Percentiles rank a stretch among this genome's conserved stretches.
Conservation (phyloP, 139 green algal species). For the Chlorella sp. region DNA sequence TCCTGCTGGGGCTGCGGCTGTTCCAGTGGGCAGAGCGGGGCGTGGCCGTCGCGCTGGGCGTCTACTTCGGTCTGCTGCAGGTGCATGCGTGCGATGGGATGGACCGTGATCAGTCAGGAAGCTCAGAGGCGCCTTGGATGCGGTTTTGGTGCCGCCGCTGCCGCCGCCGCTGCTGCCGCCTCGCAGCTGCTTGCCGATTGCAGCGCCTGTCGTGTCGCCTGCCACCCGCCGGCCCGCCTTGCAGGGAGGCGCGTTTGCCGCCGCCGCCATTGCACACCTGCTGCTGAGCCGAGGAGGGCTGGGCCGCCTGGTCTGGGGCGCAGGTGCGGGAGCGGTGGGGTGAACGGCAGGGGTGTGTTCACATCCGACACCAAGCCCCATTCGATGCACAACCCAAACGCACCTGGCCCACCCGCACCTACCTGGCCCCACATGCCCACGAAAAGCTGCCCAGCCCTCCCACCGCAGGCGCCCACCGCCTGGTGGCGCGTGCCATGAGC, state of each 20-base stretch:
- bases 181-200: not conserved
- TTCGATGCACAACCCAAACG: not conserved
- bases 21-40: not conserved
- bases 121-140: not conserved
- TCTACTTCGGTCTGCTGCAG: slow-evolving; percentile 7
- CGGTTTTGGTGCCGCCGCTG: not conserved
- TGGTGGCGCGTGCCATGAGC: not conserved
- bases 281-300: slow-evolving; percentile 13
- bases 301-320: not conserved
- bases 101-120: not conserved
- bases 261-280: not conserved
- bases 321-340: not conserved
- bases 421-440: too few relatives aligned
- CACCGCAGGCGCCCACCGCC: not conserved
- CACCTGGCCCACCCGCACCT: not conserved
- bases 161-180: not conserved
- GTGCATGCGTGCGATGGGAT: not conserved
- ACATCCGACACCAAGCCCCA: not conserved
- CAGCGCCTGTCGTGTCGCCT: too few relatives aligned
- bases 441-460: too few relatives aligned
- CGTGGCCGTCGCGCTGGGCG: not conserved
- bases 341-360: not conserved
- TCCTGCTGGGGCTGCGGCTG: not conserved
- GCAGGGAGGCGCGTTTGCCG: not conserved
- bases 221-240: not conserved